Base-by-base conservation (phyloP, 2,329 filamentous ascomycete species). In the Epichloe amarillans region DNA sequence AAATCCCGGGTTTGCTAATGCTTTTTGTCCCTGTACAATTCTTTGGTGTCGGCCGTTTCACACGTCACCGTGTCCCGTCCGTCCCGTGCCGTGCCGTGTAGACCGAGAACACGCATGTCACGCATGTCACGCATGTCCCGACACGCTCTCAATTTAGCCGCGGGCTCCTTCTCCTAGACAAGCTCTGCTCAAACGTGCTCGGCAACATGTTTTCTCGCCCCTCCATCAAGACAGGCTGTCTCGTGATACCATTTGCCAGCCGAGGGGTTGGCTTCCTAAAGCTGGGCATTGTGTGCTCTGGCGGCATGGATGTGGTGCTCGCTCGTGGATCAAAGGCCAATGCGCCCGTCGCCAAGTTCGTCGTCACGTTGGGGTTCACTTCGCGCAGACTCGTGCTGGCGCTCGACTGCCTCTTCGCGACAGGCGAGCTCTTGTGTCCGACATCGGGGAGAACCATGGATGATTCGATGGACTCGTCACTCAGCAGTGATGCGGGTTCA, bases 131-230 rank as follows among this genome's bases (percentile, higher is more conserved):
- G 35, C 35, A 6, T 12, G 36, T 5, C 36, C 12, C 36, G 3
- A 12, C 12, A 38, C 36, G 5, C 5, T 15, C 12, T 52, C 46
- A 70, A 48, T 69, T 69, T 51, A 79, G 60, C 50, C 77, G 64
- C 3, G 77, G 75, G 55, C 77, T 80, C 68, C 79, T 79, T 61
- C 77, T 72, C 62, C 72, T 71, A 51, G 69, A 65, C 30, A 68
- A 54, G 47, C 73, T 72, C 61, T 74, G 66, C 19, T 69, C 66
- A 54, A 75, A 69, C n/a, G 67, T 64, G 47, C 64, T 55, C 7
- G 68, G 68, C 38, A 73, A 71, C 51, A 75, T 54, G 52, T 80
- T 80, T 63, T 80, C 76, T 42, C 72, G 63, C 6, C 75, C 76
- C 46, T 76, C 73, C 0, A 62, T 61, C 42, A 65, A 53, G 35